Evolutionary conservation across 305 asterid species (phyloP), one percentile per base, ranked within the genome.

Genomic region (Rubia tinctorum): DNA sequence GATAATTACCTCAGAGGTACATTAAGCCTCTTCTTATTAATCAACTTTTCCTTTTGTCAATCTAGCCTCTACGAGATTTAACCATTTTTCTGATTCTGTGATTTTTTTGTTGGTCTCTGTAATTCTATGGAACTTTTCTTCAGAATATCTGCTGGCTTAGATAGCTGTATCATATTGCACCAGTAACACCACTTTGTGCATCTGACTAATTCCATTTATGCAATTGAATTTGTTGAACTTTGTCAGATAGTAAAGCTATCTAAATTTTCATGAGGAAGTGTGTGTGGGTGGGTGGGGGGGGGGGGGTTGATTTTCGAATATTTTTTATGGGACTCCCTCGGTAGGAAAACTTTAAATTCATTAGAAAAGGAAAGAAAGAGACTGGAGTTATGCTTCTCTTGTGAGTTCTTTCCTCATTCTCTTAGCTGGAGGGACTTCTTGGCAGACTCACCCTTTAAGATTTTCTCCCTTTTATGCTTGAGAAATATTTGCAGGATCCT

Each of bases 1-100:
- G 98, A 95, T 88, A 85, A 85, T 89, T 81, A 82, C 72, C 95
- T 95, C 85, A 89, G 95, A 95, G 99, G 99, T 92, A 92, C 80
- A 77, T 60, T 73, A 71, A 77, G 73, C 78, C 85, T 75, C 77
- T 53, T 72, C 73, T 75, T 80, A 74, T 79, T 78, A 81, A 49
- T 85, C 71, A 68, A 69, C 42, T 66, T 71, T 73, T 74, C 13
- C 75, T 67, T 49, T 76, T 60, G 78, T 83, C 76, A 66, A 71
- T 77, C 70, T 17, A 73, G 77, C 68, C 73, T 74, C 82, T 55
- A 67, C 30, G 4, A 22, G 11, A n/a, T 73, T 49, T 51, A 20
- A 61, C 18, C 71, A 45, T 12, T 25, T 22, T 44, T 22, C 27
- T 20, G 15, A 0, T 68, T 25, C 8, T 39, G 13, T 44, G 61